Base-by-base conservation (phyloP, 805 yeast species). In the Sporopachydermia lactativora region DNA sequence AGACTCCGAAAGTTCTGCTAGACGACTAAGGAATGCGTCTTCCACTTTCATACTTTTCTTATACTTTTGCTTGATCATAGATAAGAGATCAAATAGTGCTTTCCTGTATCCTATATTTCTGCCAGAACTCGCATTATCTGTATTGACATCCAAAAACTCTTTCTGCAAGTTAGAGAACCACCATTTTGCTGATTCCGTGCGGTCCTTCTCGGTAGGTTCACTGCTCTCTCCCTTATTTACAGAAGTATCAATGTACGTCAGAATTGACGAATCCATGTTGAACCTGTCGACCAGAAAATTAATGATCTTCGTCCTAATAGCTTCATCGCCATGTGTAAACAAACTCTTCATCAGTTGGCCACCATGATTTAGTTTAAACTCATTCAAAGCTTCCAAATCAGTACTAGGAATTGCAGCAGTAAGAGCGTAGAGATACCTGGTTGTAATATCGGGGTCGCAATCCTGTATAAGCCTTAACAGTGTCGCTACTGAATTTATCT, bases 21-120 rank as follows among this genome's bases (percentile, higher is more conserved):
- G 55, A 94, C 94, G 84, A 16, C 66, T 58, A 37, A 81, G 43
- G 47, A 83, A 84, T 1, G 60, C 63, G 8, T 58, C 51, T 15
- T 54, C 52, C 1, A 62, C 56, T 17, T 60, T 58, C 24, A 67
- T 55, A 0, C 59, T 47, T 3, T 49, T 46, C 35, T 55, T 52
- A 15, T 55, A 48, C 5, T 51, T 42, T 43, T 66, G 63, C 35
- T 36, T 35, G 46, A 63, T 68, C n/a, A 64, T 39, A 4, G 58
- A 54, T 15, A 53, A 55, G 42, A 65, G 49, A 17, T 55, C 31
- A 24, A 24, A 24, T n/a, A 24, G 8, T 24, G 13, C 31, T 24
- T 24, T 24, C 13, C 31, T 8, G 13, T 8, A 24, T 8, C n/a
- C n/a, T 24, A 24, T 8, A n/a, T 24, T 24, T 24, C n/a, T 8